A percentile compares a stretch with the other conserved stretches of the same genome.
Evolutionary conservation across 331 rosid species (phyloP).

Genomic region (Erythrophleum ivorense): DNA sequence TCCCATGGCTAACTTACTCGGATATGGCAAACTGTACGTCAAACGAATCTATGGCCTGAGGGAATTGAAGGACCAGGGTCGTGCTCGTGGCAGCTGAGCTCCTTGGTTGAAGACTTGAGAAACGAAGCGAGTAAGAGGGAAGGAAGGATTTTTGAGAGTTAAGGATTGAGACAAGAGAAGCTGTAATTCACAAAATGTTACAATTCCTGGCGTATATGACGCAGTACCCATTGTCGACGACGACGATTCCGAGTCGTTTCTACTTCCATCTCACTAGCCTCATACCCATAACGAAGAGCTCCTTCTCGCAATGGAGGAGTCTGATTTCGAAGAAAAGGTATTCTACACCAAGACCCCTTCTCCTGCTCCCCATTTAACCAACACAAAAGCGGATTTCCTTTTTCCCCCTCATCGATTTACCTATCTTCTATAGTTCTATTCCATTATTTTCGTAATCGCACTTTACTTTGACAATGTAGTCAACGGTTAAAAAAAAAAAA

Average conservation of each 20-base stretch:
- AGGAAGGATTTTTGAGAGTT: background rate
- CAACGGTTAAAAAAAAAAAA: background rate
- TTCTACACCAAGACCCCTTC: background rate
- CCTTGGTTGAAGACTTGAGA: background rate
- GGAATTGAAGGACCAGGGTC: no score
- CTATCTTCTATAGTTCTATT: background rate
- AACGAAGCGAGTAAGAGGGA: background rate
- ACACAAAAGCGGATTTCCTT: background rate
- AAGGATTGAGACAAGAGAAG: background rate
- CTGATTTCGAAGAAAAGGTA: slow-evolving; percentile 90
- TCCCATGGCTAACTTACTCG: no score
- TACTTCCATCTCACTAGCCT: slow-evolving; percentile 90
- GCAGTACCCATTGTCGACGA: slow-evolving; percentile 77
- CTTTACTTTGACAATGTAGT: background rate
- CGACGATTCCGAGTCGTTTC: slow-evolving; percentile 76
- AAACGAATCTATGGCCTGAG: no score
- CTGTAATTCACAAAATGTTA: slow-evolving; percentile 52
- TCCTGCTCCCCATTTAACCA: background rate
- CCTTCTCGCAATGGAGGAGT: slow-evolving; percentile 86
- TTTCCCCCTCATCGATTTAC: background rate
- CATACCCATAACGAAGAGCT: slow-evolving; percentile 88
- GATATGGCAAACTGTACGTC: no score
- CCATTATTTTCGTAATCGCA: background rate
- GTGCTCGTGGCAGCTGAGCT: no score
- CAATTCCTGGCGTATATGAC: slow-evolving; percentile 93